Evolutionary conservation across 306 rosid genomes (phyloP).

Genomic region (Fragaria iinumae): DNA sequence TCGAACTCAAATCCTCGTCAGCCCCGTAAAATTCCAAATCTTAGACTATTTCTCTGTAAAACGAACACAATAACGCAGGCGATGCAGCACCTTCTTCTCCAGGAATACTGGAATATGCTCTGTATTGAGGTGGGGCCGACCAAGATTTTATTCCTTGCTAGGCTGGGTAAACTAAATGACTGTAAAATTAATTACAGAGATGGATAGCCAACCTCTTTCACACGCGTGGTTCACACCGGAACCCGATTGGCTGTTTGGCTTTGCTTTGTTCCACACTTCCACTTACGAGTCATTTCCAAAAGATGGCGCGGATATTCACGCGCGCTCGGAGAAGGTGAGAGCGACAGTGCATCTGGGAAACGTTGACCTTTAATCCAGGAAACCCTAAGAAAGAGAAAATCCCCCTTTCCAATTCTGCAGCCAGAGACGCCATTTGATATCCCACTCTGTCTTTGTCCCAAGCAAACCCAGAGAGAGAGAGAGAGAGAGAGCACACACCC

Average conservation of each 20-base stretch:
- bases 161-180: neutral
- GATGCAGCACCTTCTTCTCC: neutral
- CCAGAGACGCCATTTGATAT: neutral
- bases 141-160: neutral
- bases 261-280: neutral
- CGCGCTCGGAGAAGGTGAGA: conserved; percentile 30
- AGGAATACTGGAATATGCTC: neutral
- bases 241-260: neutral
- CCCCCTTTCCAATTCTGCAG: neutral
- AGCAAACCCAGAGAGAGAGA: neutral
- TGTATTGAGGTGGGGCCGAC: neutral
- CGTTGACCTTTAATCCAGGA: conserved; percentile 30
- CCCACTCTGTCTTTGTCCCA: conserved; percentile 3
- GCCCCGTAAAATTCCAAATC: neutral
- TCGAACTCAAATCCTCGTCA: neutral
- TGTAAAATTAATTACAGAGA: neutral
- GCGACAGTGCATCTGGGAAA: neutral
- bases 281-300: neutral
- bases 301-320: conserved; percentile 6
- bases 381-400: conserved; percentile 22
- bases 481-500: neutral
- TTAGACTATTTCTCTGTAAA: no score
- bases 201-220: neutral
- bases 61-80: no score
- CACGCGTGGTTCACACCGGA: conserved; percentile 3